Evolutionary conservation across 371 early-diverging fungal species (phyloP), one percentile per base, ranked within the genome.

Genomic region (Capniomyces stellatus): DNA sequence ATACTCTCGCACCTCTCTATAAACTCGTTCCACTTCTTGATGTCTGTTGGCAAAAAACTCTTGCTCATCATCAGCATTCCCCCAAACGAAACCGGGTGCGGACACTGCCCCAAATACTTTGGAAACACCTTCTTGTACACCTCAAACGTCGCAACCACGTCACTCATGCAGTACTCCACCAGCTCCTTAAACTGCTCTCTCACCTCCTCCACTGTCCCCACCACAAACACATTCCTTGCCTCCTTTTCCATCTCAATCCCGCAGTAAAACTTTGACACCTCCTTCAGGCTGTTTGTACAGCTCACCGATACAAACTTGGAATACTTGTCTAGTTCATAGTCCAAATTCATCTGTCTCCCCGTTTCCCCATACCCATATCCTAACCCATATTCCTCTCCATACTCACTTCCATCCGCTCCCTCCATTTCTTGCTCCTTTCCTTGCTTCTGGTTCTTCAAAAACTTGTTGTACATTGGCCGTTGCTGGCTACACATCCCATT

Each of bases 401-500:
- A n/a, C n/a, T n/a, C n/a, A n/a, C n/a, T n/a, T n/a, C n/a, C n/a
- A n/a, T n/a, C n/a, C n/a, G n/a, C n/a, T n/a, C n/a, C n/a, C n/a
- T n/a, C n/a, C n/a, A n/a, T n/a, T 35, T 35, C 35, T 10, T 35
- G 51, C 57, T 54, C 31, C 52, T 58, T 48, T 58, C 61, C 19
- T 52, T 55, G 25, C 60, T 57, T 47, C 58, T 61, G 29, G 53
- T 66, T 51, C 49, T 81, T 85, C n/a, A 74, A 56, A 58, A 76
- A 78, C 46, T 70, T 72, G 46, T 72, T 69, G 89, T 91, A 96
- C 24, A 71, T 65, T 2, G 75, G 74, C 22, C 94, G 76, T 65
- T 97, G 98, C 61, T 87, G 92, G 2, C 78, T 78, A 46, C 89
- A 87, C 27, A 97, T 69, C 0, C 98, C 98, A 42, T 87, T 78